Evolutionary conservation across 2,329 filamentous ascomycete genomes (phyloP), one percentile per base, ranked within the genome.

Genomic region (Trichoderma pleuroti): DNA sequence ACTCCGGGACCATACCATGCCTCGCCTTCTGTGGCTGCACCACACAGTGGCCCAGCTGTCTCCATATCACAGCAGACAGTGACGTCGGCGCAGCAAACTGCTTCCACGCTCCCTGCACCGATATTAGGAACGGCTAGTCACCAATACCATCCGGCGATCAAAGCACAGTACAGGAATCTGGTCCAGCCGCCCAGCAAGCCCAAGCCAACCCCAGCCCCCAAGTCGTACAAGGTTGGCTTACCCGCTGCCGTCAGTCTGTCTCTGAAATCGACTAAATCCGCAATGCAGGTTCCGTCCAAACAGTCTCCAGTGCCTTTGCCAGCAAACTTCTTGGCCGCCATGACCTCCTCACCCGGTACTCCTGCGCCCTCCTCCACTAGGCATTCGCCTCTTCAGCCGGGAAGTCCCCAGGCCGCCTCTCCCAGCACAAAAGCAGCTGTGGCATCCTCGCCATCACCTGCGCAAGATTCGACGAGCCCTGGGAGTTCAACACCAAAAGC

Each of bases 241-340:
- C 74, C 75, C 72, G 74, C 75, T 46, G 73, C 74, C 62, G 60
- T 74, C 72, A 71, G 74, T 68, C 54, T 74, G 70, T 74, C 73
- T 68, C 68, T 71, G 63, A 74, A 75, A 64, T 75, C 75, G 73
- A 76, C 76, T 76, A 78, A 80, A 72, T 73, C 75, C 73, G 73
- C 73, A 69, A 74, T 74, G 56, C 73, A 78, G 78, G 74, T 78
- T 72, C 81, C 81, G 26, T 74, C 78, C 16, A 84, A 83, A 73
- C 77, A 84, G 69, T 83, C 83, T 1, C 83, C 82, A 3, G 82
- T 84, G 6, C 83, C 83, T 12, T 73, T 84, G 11, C 83, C 83
- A 1, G 80, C 82, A 6, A 82, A 83, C 68, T 83, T 82, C 65
- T 73, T 83, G 61, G 81, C 82, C n/a, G 80, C 81, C 10, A 82